Conservation (phyloP, 2,329 filamentous ascomycete species). For the Fusarium nodosum region DNA sequence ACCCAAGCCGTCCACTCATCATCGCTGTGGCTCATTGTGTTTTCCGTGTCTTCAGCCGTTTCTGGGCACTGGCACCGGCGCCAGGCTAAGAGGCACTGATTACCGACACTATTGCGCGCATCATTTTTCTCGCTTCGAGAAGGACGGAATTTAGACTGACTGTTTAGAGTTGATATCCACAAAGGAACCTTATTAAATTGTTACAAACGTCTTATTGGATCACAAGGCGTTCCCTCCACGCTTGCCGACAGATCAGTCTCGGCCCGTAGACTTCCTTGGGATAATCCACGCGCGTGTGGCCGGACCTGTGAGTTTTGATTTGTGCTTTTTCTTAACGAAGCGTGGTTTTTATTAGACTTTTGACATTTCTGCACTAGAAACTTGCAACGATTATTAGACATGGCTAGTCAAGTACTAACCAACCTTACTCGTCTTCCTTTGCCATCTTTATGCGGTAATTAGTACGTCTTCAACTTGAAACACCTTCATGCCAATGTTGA, state of each 20-base stretch:
- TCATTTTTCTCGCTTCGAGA: not conserved
- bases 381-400: not conserved
- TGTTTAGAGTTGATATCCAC: not conserved
- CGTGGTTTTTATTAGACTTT: not conserved
- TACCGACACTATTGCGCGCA: not conserved
- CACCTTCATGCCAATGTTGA: not conserved
- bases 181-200: not conserved
- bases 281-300: not conserved
- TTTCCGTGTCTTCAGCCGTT: not conserved
- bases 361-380: not conserved
- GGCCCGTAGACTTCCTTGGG: not conserved
- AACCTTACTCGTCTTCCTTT: no score
- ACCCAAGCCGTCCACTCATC: not conserved
- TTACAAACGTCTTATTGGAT: not conserved
- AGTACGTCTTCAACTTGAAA: not conserved
- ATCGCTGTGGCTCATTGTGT: not conserved
- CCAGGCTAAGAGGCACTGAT: not conserved
- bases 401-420: not conserved
- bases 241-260: not conserved
- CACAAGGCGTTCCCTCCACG: not conserved
- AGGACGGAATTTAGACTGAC: not conserved
- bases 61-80: not conserved
- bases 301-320: not conserved
- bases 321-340: not conserved
- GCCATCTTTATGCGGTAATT: not conserved